A percentile compares a stretch with the other conserved stretches of the same genome.
Evolutionary conservation across 1,139 yeast genomes (phyloP).

Genomic region (Nakaseomyces nivariensis): DNA sequence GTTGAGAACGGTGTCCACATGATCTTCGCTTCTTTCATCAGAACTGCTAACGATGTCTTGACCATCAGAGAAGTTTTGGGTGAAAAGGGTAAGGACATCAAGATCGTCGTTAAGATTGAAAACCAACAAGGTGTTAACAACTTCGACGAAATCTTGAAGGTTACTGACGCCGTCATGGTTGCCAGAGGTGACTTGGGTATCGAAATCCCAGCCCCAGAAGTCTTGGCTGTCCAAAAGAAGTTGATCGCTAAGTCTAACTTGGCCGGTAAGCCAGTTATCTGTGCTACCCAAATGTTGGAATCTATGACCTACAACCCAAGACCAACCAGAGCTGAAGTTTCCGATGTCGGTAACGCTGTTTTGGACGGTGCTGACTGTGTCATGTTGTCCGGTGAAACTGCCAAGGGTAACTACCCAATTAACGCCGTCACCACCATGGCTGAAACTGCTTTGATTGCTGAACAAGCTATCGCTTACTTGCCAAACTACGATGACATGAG

Average conservation of each 20-base stretch:
- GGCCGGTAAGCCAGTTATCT: constrained; percentile 98
- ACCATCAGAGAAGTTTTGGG: constrained; percentile 92
- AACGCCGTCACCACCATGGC: constrained; percentile 99
- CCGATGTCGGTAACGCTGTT: constrained; percentile 98
- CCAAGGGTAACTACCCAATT: constrained; percentile 96
- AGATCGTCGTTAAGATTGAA: constrained; percentile 95
- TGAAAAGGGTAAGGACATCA: constrained; percentile 91
- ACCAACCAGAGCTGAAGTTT: constrained; percentile 99
- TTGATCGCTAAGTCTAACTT: constrained; percentile 97
- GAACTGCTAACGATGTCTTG: constrained; percentile 82
- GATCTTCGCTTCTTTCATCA: constrained; percentile 96
- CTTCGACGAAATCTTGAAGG: constrained; percentile 88
- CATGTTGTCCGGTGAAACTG: constrained; percentile 99
- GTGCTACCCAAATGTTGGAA: constrained; percentile 99
- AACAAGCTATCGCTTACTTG: constrained; percentile 88
- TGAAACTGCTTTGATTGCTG: constrained; percentile 93
- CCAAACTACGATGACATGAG: constrained; percentile 85
- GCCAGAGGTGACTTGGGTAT: constrained; percentile 99
- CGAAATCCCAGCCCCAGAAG: constrained; percentile 99
- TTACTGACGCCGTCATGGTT: constrained; percentile 99
- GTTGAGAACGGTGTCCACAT: constrained; percentile 95
- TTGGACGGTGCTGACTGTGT: constrained; percentile 99
- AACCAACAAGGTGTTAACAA: constrained; percentile 99
- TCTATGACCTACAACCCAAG: constrained; percentile 99
- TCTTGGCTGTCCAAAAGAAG: constrained; percentile 96